Evolutionary conservation across 352 stramenopile species (phyloP), one percentile per base, ranked within the genome.

Genomic region (Peronospora tabacina): DNA sequence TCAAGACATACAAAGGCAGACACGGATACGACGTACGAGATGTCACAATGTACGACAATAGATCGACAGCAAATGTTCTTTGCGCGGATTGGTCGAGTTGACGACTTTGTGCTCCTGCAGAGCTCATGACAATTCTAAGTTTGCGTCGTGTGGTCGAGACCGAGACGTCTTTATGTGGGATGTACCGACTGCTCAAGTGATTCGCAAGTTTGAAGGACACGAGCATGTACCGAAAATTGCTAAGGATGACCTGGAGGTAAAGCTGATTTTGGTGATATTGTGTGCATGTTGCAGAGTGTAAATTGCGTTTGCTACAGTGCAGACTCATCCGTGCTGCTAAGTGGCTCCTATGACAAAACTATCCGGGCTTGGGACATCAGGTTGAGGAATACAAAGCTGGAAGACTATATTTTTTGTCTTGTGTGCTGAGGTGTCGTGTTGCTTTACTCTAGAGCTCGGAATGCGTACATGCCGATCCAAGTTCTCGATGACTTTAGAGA

Each of bases 21-120:
- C 85, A 95, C 40, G 85, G 84, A 44, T 95, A 95, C 41, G 84
- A 95, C 28, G 78, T 95, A 16, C 81, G 86, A 49, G 85, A 95
- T 35, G 80, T 95, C n/a, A 77, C 82, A 15, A 90, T 95, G 74
- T 89, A 72, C 46, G 77, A 28, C n/a, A 15, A 10, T 15, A 29
- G 13, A 48, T n/a, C 16, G 32, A 15, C 11, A 47, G 35, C 33
- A 19, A 16, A 35, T 15, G 30, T 36, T 36, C 12, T 11, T 36
- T 39, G 32, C 17, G 26, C 22, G 20, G 34, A 16, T 39, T 35
- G 8, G 13, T 16, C 12, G 12, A 2, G 37, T 19, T 52, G 17
- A 56, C 24, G 42, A 40, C 1, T 37, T 11, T 43, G 17, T 45
- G 30, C 20, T 53, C 24, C n/a, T 62, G 24, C 36, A 91, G 80